Evolutionary conservation across 2,329 filamentous ascomycete genomes (phyloP).

Genomic region (Fusarium sp.): DNA sequence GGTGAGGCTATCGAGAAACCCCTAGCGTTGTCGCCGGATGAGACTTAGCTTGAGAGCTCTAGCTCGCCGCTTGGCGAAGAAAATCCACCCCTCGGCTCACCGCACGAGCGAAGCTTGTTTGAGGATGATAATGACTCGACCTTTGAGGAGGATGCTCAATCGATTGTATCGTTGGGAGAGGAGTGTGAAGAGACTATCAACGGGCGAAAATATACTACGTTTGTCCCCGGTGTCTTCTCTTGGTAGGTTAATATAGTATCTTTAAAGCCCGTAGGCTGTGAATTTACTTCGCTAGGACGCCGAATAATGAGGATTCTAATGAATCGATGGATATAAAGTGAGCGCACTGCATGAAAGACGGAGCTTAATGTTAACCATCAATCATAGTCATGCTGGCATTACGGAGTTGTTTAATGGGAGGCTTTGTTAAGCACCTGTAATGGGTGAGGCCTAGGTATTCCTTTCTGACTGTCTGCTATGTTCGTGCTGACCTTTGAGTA

Average conservation of each 20-base stretch:
- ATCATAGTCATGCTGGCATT: background rate
- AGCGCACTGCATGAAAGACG: background rate
- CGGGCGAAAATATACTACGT: background rate
- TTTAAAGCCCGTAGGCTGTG: background rate
- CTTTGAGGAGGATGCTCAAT: background rate
- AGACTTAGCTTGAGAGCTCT: background rate
- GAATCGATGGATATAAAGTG: background rate
- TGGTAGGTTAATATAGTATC: background rate
- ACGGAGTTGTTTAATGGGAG: background rate
- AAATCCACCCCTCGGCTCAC: background rate
- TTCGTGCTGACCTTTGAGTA: background rate
- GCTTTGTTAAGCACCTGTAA: background rate
- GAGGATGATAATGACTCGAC: background rate
- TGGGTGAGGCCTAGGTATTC: background rate
- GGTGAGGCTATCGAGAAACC: background rate
- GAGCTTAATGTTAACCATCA: background rate
- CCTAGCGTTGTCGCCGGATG: background rate
- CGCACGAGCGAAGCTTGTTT: background rate
- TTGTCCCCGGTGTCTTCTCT: background rate
- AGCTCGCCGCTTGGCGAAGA: background rate
- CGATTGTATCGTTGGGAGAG: background rate
- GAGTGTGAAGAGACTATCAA: background rate
- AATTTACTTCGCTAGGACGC: background rate
- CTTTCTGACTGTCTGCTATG: background rate
- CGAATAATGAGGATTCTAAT: accelerated